Percentiles rank a stretch among this genome's conserved stretches.
These are phyloP conservation scores for Solanum chacoense DNA, from an alignment of 305 asterid genomes.

Conservation along the genomic window DNA sequence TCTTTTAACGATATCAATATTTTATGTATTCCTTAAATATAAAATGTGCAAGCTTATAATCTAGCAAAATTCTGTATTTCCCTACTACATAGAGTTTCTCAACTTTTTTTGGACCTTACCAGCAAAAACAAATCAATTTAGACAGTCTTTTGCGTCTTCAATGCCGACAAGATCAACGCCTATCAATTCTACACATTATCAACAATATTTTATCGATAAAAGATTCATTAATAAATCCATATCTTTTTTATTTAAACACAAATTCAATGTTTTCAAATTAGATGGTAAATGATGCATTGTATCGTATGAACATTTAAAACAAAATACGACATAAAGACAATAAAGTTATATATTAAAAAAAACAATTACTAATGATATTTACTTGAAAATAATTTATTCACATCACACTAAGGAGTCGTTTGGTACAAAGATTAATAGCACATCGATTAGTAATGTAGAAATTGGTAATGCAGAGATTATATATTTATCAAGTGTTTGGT, in stretches of 20 bases:
- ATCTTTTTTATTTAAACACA: not conserved
- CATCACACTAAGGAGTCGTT: not conserved
- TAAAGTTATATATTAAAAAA: not conserved
- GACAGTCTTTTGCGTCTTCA: not conserved
- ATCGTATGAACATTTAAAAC: not conserved
- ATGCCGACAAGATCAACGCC: not conserved
- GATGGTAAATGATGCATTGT: not conserved
- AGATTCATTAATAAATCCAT: not conserved
- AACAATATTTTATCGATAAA: not conserved
- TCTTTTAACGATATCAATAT: too few relatives aligned
- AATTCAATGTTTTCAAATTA: not conserved
- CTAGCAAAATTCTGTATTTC: not conserved
- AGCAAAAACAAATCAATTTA: not conserved
- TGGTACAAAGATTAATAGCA: not conserved
- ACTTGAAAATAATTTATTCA: not conserved
- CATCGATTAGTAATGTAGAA: too few relatives aligned
- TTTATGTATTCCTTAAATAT: too few relatives aligned
- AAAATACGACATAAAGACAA: not conserved
- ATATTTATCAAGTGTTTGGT: too few relatives aligned
- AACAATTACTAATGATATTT: not conserved
- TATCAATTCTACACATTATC: not conserved
- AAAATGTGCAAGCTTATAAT: not conserved
- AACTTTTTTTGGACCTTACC: not conserved
- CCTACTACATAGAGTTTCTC: not conserved
- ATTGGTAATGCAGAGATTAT: too few relatives aligned